A percentile compares a stretch with the other conserved stretches of the same genome.
These are phyloP conservation scores for Codiaeum variegatum DNA, from an alignment of 441 rosid genomes.

Conservation along the genomic window DNA sequence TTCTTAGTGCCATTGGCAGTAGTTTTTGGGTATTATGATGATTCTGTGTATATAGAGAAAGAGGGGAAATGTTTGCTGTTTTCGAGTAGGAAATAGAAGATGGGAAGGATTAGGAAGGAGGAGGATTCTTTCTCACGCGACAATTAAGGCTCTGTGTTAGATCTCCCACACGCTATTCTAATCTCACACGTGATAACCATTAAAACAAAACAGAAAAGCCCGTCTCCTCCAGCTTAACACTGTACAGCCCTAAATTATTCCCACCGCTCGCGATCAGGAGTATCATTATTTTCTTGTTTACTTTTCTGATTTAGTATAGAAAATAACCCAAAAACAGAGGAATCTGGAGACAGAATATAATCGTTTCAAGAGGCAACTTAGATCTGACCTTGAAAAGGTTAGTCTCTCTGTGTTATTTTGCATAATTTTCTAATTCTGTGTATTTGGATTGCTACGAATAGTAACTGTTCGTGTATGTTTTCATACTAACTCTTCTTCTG, in stretches of 20 bases:
- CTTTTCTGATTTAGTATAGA: too few relatives aligned
- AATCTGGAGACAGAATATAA: background rate
- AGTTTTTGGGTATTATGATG: too few relatives aligned
- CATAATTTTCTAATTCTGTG: background rate
- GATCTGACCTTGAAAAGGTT: constrained; percentile 8
- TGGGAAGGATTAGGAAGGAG: too few relatives aligned
- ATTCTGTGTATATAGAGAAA: too few relatives aligned
- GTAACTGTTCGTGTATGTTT: background rate
- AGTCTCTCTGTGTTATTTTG: background rate
- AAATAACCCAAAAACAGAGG: background rate
- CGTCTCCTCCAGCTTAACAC: background rate
- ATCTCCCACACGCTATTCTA: background rate
- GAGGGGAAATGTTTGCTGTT: too few relatives aligned
- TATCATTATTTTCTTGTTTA: background rate
- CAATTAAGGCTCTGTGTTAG: background rate
- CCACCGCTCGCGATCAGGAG: constrained; percentile 2
- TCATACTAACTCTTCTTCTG: background rate
- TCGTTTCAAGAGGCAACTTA: background rate
- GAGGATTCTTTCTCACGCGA: background rate
- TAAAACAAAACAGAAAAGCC: too few relatives aligned
- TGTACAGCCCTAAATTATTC: constrained; percentile 5
- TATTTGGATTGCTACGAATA: background rate
- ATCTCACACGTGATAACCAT: background rate
- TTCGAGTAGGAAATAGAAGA: too few relatives aligned
- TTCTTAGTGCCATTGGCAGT: too few relatives aligned